Conservation (phyloP, 768 basidiomycete genomes). For the Porpolomopsis calyptriformis region DNA sequence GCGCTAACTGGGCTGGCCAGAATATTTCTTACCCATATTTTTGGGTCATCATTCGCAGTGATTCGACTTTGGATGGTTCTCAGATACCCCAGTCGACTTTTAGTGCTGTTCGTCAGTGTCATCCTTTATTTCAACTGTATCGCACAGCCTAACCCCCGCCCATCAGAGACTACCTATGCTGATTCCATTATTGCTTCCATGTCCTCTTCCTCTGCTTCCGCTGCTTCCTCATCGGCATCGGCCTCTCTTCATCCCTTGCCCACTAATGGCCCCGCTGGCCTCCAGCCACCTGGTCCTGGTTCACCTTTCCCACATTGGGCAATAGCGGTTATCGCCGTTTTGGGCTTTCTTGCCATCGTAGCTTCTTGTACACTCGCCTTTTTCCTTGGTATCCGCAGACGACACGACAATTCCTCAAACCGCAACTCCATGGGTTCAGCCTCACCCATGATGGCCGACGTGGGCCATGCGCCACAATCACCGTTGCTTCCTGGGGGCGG, state of each 20-base stretch:
- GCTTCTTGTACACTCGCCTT: slow-evolving; percentile 59
- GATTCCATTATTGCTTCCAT: slow-evolving; percentile 51
- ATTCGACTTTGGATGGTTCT: slow-evolving; percentile 45
- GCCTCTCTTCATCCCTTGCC: slow-evolving; percentile 40
- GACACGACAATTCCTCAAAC: slow-evolving; percentile 35
- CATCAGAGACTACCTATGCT: slow-evolving; percentile 63
- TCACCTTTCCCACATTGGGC: slow-evolving; percentile 76
- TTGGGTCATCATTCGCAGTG: slow-evolving; percentile 64
- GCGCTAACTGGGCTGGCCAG: slow-evolving; percentile 35
- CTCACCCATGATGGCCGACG: slow-evolving; percentile 75
- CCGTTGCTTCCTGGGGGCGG: slow-evolving; percentile 33
- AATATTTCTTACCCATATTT: slow-evolving; percentile 61
- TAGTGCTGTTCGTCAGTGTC: slow-evolving; percentile 66
- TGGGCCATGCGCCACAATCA: slow-evolving; percentile 33
- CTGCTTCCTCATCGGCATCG: slow-evolving; percentile 25
- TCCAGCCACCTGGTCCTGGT: slow-evolving; percentile 32
- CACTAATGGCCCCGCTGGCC: slow-evolving; percentile 28
- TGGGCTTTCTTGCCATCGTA: slow-evolving; percentile 75
- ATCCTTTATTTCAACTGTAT: background rate
- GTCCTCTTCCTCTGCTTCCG: slow-evolving; percentile 27
- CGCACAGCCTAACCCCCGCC: slow-evolving; percentile 7
- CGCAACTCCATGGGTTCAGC: slow-evolving; percentile 71
- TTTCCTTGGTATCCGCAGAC: slow-evolving; percentile 56
- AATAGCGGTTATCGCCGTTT: slow-evolving; percentile 80
- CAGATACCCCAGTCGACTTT: slow-evolving; percentile 64